Conservation (phyloP, 106 monocot genomes). For the Cymbidium sinense region DNA sequence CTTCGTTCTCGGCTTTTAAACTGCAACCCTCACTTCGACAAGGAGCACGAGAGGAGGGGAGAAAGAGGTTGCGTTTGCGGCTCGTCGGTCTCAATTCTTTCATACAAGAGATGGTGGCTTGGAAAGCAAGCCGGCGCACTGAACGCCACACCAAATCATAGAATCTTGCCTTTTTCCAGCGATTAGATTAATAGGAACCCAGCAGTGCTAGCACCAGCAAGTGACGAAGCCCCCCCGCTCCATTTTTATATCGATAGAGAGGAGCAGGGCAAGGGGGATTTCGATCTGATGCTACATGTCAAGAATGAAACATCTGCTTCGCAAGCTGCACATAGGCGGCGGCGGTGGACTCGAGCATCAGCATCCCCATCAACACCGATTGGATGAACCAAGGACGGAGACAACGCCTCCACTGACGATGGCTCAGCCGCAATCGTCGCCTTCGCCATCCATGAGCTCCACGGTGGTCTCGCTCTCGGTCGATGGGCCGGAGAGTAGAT, state of each 20-base stretch:
- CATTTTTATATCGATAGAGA: not conserved
- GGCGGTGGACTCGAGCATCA: slow-evolving; percentile 19
- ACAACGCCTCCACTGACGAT: slow-evolving; percentile 2
- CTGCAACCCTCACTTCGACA: not conserved
- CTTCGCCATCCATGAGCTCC: slow-evolving; percentile 3
- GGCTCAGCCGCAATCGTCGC: not conserved
- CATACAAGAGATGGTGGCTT: not conserved
- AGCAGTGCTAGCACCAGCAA: not conserved
- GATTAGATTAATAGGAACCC: slow-evolving; percentile 8
- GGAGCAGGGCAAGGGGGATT: not conserved
- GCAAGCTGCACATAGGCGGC: slow-evolving; percentile 59
- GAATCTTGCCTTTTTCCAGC: slow-evolving; percentile 8
- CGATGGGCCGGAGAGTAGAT: not conserved
- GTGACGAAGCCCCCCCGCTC: not conserved
- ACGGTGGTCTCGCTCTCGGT: not conserved
- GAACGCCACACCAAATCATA: not conserved
- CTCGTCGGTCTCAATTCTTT: not conserved
- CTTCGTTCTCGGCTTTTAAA: not conserved
- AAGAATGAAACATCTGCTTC: slow-evolving; percentile 56
- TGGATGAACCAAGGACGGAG: slow-evolving; percentile 4
- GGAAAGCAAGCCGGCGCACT: not conserved
- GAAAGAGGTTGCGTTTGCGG: not conserved
- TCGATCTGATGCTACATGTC: slow-evolving; percentile 50
- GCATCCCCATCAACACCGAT: slow-evolving; percentile 8
- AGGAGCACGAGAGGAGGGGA: not conserved